A percentile compares a stretch with the other conserved stretches of the same genome.
phyloP scores from a whole-genome alignment of 2,329 filamentous ascomycete species.

The Sclerotiophoma versabilis region DNA sequence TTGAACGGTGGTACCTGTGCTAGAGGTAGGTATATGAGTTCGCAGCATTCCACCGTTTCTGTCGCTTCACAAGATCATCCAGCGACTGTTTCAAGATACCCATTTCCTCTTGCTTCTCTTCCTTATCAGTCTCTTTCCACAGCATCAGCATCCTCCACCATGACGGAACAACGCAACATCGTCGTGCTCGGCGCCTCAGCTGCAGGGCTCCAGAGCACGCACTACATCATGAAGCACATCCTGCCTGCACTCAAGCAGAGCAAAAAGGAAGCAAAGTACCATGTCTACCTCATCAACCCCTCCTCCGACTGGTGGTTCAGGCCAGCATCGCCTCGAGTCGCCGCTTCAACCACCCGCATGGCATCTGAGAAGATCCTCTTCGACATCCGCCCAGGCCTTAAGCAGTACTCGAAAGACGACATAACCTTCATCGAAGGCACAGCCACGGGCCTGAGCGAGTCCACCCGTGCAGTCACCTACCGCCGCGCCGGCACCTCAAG shows the following conservation, averaged over 20 bases:
- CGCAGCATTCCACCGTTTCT: not conserved
- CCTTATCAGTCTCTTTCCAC: not conserved
- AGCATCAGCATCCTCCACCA: conserved; percentile 13
- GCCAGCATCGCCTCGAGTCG: conserved; percentile 60
- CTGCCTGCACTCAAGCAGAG: conserved; percentile 41
- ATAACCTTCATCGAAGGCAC: conserved; percentile 61
- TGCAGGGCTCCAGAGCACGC: conserved; percentile 39
- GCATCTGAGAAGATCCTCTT: conserved; percentile 57
- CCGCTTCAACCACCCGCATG: conserved; percentile 58
- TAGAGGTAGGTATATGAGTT: conserved; percentile 4
- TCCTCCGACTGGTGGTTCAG: conserved; percentile 62
- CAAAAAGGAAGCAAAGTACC: conserved; percentile 50
- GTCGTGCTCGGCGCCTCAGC: conserved; percentile 44
- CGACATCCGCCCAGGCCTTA: conserved; percentile 58
- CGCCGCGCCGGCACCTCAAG: conserved; percentile 32
- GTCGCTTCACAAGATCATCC: not conserved
- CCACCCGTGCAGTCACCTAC: conserved; percentile 55
- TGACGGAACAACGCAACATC: conserved; percentile 46
- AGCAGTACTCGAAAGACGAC: conserved; percentile 55
- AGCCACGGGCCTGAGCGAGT: conserved; percentile 56
- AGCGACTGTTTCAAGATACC: not conserved
- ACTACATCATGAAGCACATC: conserved; percentile 48
- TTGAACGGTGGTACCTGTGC: not conserved
- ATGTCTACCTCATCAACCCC: conserved; percentile 63
- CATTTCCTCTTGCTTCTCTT: not conserved